Evolutionary conservation across 2,329 filamentous ascomycete genomes (phyloP).

Genomic region (Sarocladiaceae sp.): DNA sequence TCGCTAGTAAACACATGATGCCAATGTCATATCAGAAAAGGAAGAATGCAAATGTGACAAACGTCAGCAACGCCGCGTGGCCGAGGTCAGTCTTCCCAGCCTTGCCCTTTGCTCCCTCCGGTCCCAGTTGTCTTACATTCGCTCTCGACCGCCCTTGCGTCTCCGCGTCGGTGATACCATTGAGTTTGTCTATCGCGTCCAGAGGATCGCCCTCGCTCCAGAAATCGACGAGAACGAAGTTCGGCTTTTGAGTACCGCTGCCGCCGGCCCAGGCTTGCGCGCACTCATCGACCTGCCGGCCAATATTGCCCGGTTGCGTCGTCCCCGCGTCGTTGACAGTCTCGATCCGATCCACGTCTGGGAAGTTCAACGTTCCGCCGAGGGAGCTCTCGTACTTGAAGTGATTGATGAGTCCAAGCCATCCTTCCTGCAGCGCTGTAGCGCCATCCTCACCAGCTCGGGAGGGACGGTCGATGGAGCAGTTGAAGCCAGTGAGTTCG

Average conservation of each 20-base stretch:
- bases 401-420: conserved; percentile 73
- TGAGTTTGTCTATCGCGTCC: conserved; percentile 61
- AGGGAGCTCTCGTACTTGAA: conserved; percentile 59
- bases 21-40: conserved; percentile 6
- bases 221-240: conserved; percentile 74
- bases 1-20: too few relatives aligned
- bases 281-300: conserved; percentile 48
- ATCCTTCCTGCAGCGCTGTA: conserved; percentile 48
- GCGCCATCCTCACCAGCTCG: conserved; percentile 36
- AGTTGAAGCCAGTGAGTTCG: conserved; percentile 60
- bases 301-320: conserved; percentile 44
- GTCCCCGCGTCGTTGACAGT: conserved; percentile 61
- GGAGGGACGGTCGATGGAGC: conserved; percentile 60
- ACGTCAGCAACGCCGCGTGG: conserved; percentile 28
- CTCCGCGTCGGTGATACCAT: conserved; percentile 40
- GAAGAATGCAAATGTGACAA: conserved; percentile 8
- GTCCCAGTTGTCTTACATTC: conserved; percentile 11
- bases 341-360: conserved; percentile 52
- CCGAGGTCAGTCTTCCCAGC: conserved; percentile 16
- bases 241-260: conserved; percentile 38
- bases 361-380: conserved; percentile 49
- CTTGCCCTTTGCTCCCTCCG: not conserved
- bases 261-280: conserved; percentile 47
- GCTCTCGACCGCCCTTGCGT: conserved; percentile 27
- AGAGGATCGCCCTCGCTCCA: conserved; percentile 68